Conservation (phyloP, 768 basidiomycete species). For the Pleurotus tuber-regium region DNA sequence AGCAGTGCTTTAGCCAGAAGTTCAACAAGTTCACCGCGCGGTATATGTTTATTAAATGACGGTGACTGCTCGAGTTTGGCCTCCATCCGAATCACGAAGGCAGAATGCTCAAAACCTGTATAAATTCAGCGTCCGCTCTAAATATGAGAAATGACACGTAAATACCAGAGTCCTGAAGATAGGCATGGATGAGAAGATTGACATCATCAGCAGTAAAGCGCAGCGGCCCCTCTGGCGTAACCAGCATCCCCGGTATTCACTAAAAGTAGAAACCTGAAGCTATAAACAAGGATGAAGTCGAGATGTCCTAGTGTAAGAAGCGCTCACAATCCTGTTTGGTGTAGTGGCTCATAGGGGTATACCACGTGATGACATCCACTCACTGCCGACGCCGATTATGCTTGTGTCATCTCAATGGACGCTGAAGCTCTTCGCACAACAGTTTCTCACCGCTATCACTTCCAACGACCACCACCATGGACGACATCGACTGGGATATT, state of each 20-base stretch:
- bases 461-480: conserved; percentile 9
- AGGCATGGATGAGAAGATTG: conserved; percentile 83
- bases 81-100: conserved; percentile 78
- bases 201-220: conserved; percentile 79
- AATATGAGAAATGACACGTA: conserved; percentile 8
- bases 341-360: conserved; percentile 1
- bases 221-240: conserved; percentile 45
- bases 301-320: not conserved
- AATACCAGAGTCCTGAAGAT: conserved; percentile 78
- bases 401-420: not conserved
- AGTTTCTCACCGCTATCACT: not conserved
- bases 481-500: conserved; percentile 28
- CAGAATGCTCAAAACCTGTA: conserved; percentile 76
- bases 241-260: conserved; percentile 2
- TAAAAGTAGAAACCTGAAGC: not conserved
- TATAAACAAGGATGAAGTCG: not conserved
- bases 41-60: conserved; percentile 69
- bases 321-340: not conserved
- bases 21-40: conserved; percentile 78
- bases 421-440: not conserved
- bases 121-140: conserved; percentile 12
- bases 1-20: conserved; percentile 78
- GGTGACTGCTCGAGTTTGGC: conserved; percentile 68
- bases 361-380: conserved; percentile 1
- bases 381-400: not conserved